Evolutionary conservation across 768 basidiomycete species (phyloP), one percentile per base, ranked within the genome.

Genomic region (Pleurotus citrinopileatus): DNA sequence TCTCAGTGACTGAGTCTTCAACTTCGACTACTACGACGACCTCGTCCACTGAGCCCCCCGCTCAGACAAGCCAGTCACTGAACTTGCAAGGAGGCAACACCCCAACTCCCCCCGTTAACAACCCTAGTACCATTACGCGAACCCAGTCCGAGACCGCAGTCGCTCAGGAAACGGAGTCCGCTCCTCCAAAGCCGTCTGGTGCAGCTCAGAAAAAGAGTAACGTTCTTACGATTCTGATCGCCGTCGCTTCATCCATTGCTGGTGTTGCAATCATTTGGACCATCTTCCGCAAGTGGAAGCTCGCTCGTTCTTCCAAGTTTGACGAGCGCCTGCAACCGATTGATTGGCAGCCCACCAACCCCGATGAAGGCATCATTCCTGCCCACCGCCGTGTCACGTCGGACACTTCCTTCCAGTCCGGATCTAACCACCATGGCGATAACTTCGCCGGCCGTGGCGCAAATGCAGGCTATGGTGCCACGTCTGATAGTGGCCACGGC

Each of bases 211-310:
- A 64, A 10, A 73, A 73, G 57, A 71, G 67, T 55, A 75, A 68
- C 28, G 72, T 80, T 3, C 69, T 81, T 52, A 90, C 84, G 15
- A 76, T 83, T 38, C 71, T 94, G 60, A 86, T 91, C 61, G 80
- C 81, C 47, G 74, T 90, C 48, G 92, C 81, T 3, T 77, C 86
- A 4, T 82, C 76, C 42, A 61, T 93, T 38, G 92, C 83, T 48
- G 87, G 78, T 26, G 64, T 87, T 48, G 78, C 80, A 54, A 83
- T 93, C 60, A 75, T 87, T 58, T 95, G 92, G 92, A 94, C 91
- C 44, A 71, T 92, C 64, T 89, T 94, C 76, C 87, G 92, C 73
- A 93, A 94, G 69, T 93, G 90, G 88, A 92, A 93, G 73, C 84
- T 94, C 64, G 83, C 82, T 52, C 83, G 87, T 54, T 93, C 91